Evolutionary conservation across 164 flowering plant species (phyloP).

Genomic region (Sedum album): DNA sequence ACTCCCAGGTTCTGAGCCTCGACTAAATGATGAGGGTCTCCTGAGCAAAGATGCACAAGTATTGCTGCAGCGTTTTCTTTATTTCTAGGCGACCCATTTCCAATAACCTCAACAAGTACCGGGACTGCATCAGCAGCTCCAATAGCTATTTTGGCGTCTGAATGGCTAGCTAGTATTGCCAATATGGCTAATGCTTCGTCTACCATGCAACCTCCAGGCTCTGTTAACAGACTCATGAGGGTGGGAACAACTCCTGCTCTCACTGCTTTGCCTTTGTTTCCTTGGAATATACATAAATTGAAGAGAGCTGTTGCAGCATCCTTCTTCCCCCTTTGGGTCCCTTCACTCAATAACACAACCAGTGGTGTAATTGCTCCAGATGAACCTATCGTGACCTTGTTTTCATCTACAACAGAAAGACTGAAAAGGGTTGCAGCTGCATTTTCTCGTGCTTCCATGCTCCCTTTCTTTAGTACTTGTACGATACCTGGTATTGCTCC

Average conservation of each 20-base stretch:
- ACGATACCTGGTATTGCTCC: conserved; percentile 90
- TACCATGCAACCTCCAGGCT: conserved; percentile 73
- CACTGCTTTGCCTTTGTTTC: conserved; percentile 85
- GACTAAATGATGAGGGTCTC: conserved; percentile 50
- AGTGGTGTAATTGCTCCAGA: conserved; percentile 88
- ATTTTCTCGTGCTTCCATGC: conserved; percentile 97
- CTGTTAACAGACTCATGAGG: conserved; percentile 67
- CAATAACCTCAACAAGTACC: conserved; percentile 69
- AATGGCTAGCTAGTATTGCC: conserved; percentile 75
- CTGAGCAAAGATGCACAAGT: conserved; percentile 63
- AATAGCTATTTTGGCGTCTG: conserved; percentile 73
- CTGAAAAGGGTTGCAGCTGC: conserved; percentile 97
- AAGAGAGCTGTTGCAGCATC: conserved; percentile 99
- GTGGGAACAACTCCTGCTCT: conserved; percentile 76
- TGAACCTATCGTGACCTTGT: conserved; percentile 72
- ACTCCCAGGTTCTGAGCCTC: conserved; percentile 64
- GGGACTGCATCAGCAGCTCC: conserved; percentile 76
- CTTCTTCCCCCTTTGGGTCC: conserved; percentile 90
- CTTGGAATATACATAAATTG: conserved; percentile 88
- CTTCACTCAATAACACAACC: conserved; percentile 66
- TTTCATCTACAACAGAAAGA: conserved; percentile 81
- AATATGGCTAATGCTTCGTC: conserved; percentile 88
- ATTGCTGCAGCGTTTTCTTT: conserved; percentile 93
- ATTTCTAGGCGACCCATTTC: conserved; percentile 80
- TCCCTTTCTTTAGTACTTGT: conserved; percentile 72